These are phyloP conservation scores for Aspergillus ustus DNA, from an alignment of 2,329 filamentous ascomycete species.

Conservation along the genomic window DNA sequence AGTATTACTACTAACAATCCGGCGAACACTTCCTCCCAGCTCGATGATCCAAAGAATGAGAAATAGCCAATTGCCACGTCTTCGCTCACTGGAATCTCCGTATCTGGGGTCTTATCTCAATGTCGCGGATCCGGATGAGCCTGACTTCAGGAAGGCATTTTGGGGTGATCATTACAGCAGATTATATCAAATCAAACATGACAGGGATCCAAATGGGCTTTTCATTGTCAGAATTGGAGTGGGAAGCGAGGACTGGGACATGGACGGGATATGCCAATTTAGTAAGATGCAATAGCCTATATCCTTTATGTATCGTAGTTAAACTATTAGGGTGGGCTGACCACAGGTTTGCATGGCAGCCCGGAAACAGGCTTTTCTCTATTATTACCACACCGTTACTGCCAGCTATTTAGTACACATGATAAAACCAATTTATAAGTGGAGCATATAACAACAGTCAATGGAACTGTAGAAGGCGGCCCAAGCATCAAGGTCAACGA, in stretches of 20 bases:
- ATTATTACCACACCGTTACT: too few species aligned
- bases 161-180: slow-evolving; percentile 39
- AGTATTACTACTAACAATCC: background rate
- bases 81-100: background rate
- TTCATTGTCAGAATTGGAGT: slow-evolving; percentile 31
- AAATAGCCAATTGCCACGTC: background rate
- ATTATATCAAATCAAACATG: background rate
- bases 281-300: too few species aligned
- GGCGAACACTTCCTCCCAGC: background rate
- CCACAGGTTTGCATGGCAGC: too few species aligned
- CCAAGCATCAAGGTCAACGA: too few species aligned
- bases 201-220: slow-evolving; percentile 34
- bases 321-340: too few species aligned
- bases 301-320: too few species aligned
- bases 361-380: too few species aligned
- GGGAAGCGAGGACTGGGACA: slow-evolving; percentile 33
- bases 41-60: background rate
- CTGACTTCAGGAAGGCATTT: slow-evolving; percentile 45
- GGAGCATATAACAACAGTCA: too few species aligned
- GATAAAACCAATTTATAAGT: too few species aligned
- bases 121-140: slow-evolving; percentile 46
- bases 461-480: too few species aligned
- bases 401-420: too few species aligned
- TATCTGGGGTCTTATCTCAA: slow-evolving; percentile 43
- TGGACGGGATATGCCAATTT: slow-evolving; percentile 26